Percentiles rank a stretch among this genome's conserved stretches.
phyloP scores from a whole-genome alignment of 306 rosid genomes.

The Quercus alba region DNA sequence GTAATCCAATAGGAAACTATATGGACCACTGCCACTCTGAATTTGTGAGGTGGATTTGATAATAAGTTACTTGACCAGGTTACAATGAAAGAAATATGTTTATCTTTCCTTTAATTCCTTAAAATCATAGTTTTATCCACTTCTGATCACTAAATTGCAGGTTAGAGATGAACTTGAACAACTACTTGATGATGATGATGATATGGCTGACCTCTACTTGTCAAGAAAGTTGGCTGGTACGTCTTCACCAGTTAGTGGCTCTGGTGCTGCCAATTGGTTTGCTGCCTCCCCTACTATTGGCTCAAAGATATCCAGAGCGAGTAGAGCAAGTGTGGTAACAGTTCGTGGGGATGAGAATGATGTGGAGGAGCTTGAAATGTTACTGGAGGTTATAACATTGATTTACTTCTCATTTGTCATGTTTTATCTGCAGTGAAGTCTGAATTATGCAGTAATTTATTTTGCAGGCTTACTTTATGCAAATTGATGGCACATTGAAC shows the following conservation, averaged over 20 bases:
- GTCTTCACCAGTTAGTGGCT: slow-evolving; percentile 73
- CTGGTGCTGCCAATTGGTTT: slow-evolving; percentile 52
- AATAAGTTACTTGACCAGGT: slow-evolving; percentile 3
- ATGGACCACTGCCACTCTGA: neutral
- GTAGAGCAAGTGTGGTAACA: slow-evolving; percentile 70
- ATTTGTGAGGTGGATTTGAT: neutral
- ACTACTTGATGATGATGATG: slow-evolving; percentile 89
- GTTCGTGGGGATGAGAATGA: slow-evolving; percentile 65
- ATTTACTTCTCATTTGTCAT: slow-evolving; percentile 1
- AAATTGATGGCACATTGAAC: slow-evolving; percentile 76
- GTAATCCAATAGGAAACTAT: neutral
- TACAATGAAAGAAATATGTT: slow-evolving; percentile 7
- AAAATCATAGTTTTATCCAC: neutral
- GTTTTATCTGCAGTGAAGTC: neutral
- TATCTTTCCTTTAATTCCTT: neutral
- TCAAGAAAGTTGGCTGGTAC: slow-evolving; percentile 71
- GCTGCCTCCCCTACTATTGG: slow-evolving; percentile 58
- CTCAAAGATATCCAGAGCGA: slow-evolving; percentile 76
- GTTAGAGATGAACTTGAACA: slow-evolving; percentile 95
- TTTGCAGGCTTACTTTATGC: slow-evolving; percentile 85
- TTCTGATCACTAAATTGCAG: slow-evolving; percentile 27
- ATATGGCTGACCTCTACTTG: slow-evolving; percentile 95
- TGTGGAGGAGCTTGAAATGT: slow-evolving; percentile 87
- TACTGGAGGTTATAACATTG: slow-evolving; percentile 63
- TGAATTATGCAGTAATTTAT: slow-evolving; percentile 9